These are phyloP conservation scores for Neofusicoccum laricinum DNA, from an alignment of 2,329 filamentous ascomycete species.

Conservation along the genomic window DNA sequence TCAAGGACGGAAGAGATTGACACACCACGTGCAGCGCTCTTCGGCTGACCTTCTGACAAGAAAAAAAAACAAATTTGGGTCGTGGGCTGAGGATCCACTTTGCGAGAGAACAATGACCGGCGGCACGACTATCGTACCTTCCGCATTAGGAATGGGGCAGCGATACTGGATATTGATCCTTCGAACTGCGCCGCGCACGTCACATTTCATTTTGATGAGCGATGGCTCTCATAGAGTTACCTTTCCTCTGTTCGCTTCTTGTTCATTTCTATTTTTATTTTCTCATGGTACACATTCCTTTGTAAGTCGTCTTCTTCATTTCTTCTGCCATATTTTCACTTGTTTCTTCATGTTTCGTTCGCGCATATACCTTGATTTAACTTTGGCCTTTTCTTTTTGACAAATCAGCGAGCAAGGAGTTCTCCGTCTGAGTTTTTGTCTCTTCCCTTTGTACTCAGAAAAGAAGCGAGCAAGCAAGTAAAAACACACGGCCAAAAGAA, in stretches of 20 bases:
- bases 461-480: not conserved
- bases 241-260: not conserved
- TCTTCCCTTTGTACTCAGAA: not conserved
- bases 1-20: not conserved
- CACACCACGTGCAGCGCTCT: not conserved
- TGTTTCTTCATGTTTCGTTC: not conserved
- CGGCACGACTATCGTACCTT: slow-evolving; percentile 3
- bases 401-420: not conserved
- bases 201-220: not conserved
- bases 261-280: not conserved
- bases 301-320: not conserved
- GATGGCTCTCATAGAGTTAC: not conserved
- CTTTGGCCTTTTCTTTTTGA: not conserved
- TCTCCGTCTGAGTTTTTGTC: not conserved
- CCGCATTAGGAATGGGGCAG: slow-evolving; percentile 5
- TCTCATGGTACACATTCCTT: not conserved
- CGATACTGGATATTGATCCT: slow-evolving; percentile 13
- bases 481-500: not conserved
- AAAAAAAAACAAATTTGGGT: slow-evolving; percentile 3
- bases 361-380: not conserved
- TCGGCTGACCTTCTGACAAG: not conserved
- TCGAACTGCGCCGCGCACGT: slow-evolving; percentile 1
- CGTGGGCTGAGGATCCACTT: slow-evolving; percentile 5
- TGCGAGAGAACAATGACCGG: not conserved
- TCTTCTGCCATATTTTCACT: not conserved